A percentile compares a stretch with the other conserved stretches of the same genome.
phyloP scores from a whole-genome alignment of 352 stramenopile genomes.

The Globisporangium solare region DNA sequence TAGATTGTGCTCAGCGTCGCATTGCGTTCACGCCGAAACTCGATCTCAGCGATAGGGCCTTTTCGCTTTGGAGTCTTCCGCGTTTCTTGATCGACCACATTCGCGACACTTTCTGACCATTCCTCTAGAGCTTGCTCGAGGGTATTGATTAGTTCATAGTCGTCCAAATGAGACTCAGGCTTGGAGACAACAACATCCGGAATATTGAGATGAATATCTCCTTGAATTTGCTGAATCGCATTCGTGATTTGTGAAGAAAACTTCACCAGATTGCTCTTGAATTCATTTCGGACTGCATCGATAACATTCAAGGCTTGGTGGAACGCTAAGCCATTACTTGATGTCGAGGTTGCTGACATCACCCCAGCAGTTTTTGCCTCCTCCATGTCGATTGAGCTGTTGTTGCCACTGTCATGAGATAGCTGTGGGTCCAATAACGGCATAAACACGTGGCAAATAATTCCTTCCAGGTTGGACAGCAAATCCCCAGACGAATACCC shows the following conservation, averaged over 20 bases:
- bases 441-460: conserved; percentile 89
- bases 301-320: conserved; percentile 76
- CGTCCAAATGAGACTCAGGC: conserved; percentile 75
- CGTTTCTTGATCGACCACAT: conserved; percentile 87
- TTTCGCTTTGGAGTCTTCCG: conserved; percentile 86
- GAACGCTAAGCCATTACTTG: conserved; percentile 4
- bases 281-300: conserved; percentile 82
- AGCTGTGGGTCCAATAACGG: conserved; percentile 78
- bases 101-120: conserved; percentile 90
- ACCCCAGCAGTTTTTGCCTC: not conserved
- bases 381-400: conserved; percentile 3
- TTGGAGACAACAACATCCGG: conserved; percentile 90
- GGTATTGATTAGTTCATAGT: conserved; percentile 84
- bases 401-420: conserved; percentile 23
- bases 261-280: conserved; percentile 88
- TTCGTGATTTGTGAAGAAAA: conserved; percentile 92
- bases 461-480: conserved; percentile 76
- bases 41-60: conserved; percentile 91
- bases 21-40: conserved; percentile 95
- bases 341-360: not conserved
- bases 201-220: conserved; percentile 91
- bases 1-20: conserved; percentile 93
- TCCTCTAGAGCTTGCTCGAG: conserved; percentile 91
- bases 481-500: conserved; percentile 85
- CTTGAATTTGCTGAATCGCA: conserved; percentile 92